Evolutionary conservation across 495 filamentous ascomycete species (phyloP), one percentile per base, ranked within the genome.

Genomic region (Penicillium pancosmium): DNA sequence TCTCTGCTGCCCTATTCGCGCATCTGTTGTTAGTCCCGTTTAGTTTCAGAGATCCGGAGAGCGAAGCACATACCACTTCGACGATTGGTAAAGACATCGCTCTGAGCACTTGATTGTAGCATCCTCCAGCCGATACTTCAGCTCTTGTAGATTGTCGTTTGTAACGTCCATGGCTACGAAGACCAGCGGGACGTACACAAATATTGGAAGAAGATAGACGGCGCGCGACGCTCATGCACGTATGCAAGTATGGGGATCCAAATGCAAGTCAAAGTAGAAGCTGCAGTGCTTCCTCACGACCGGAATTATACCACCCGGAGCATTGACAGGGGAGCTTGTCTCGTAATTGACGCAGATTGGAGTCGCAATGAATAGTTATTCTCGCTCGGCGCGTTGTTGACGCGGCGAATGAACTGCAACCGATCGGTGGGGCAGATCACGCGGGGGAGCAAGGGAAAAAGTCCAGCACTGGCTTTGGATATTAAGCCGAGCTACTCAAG

Each of bases 41-140:
- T 27, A 1, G n/a, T 44, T 18, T 44, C n/a, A 21, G 8, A 44
- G 16, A 18, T 44, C 13, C 41, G 41, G n/a, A n/a, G 41, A 8
- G n/a, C 11, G 16, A 18, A 44, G 11, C 16, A 13, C 41, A 44
- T 83, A 97, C 94, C 95, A 98, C 87, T 98, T 99, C 13, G 95
- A 87, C 15, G 92, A 92, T 62, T 97, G 92, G 71, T 97, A 98
- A 3, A 99, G 84, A 77, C 95, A 96, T 68, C 95, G 80, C 63
- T 99, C 95, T 1, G 91, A 94, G 78, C 92, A 97, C 67, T 92
- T 91, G 2, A 96, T 81, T 0, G 91, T 86, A 21, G 93, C 91
- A 56, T 89, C 86, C 68, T 96, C 90, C 44, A 98, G 81, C 9
- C 87, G 81, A 23, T 78, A 82, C 68, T 86, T 80, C 27, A 88